Conservation (phyloP, 2,329 filamentous ascomycete species). For the Plenodomus biglobosus region DNA sequence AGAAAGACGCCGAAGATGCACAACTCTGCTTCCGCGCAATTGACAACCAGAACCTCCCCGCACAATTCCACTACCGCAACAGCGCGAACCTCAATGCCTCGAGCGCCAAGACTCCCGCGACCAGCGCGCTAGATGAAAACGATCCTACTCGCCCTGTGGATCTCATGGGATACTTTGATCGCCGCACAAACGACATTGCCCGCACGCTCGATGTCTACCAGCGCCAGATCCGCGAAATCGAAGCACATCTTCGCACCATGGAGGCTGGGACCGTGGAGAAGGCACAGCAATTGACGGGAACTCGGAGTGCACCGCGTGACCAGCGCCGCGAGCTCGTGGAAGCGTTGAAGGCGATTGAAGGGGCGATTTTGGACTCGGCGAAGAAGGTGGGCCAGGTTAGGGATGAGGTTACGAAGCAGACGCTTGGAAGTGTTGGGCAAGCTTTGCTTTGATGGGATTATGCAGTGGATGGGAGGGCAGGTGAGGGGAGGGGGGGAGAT, state of each 20-base stretch:
- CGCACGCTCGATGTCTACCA: conserved; percentile 46
- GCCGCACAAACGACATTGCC: conserved; percentile 45
- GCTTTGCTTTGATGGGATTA: conserved; percentile 24
- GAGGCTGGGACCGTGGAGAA: conserved; percentile 49
- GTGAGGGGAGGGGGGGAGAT: background rate
- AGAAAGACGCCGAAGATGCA: conserved; percentile 69
- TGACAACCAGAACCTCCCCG: conserved; percentile 71
- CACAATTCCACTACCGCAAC: conserved; percentile 59
- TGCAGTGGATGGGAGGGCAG: background rate
- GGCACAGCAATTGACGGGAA: conserved; percentile 46
- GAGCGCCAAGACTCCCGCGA: conserved; percentile 27
- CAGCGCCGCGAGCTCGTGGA: conserved; percentile 50
- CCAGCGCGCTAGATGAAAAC: conserved; percentile 42
- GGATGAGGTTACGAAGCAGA: conserved; percentile 52
- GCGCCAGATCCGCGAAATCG: conserved; percentile 51
- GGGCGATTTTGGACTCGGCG: conserved; percentile 52
- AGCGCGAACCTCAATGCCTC: conserved; percentile 44
- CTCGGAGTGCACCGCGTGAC: conserved; percentile 38
- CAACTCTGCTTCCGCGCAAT: conserved; percentile 72
- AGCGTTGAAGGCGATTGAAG: conserved; percentile 52
- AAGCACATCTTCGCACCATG: conserved; percentile 52
- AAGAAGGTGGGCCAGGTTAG: conserved; percentile 51
- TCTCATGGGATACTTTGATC: conserved; percentile 51
- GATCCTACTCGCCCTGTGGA: conserved; percentile 45
- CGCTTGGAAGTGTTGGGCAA: conserved; percentile 38